phyloP scores from a whole-genome alignment of 148 eudicot genomes.

The Dysphania ambrosioides region DNA sequence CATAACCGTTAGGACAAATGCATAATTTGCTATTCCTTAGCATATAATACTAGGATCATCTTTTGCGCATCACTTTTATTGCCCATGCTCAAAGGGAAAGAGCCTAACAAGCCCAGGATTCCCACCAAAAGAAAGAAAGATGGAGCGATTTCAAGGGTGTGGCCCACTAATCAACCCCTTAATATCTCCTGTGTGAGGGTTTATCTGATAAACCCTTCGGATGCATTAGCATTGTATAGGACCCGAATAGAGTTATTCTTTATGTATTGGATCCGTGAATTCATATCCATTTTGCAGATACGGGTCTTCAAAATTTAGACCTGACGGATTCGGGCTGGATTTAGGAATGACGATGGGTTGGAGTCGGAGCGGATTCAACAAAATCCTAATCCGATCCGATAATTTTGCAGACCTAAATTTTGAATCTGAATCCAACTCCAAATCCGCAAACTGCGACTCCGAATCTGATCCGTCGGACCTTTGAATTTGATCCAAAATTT shows the following conservation, averaged over 20 bases:
- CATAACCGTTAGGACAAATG: constrained; percentile 79
- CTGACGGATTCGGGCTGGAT: too few species aligned
- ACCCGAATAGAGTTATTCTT: constrained; percentile 59
- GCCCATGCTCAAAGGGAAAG: constrained; percentile 59
- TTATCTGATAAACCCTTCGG: constrained; percentile 72
- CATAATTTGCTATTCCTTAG: constrained; percentile 60
- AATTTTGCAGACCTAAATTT: too few species aligned
- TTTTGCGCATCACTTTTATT: constrained; percentile 54
- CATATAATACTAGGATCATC: constrained; percentile 55
- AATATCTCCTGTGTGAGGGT: constrained; percentile 47
- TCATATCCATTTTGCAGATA: too few species aligned
- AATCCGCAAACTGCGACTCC: too few species aligned
- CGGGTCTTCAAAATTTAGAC: too few species aligned
- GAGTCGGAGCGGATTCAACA: too few species aligned
- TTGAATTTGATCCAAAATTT: too few species aligned
- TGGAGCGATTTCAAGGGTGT: constrained; percentile 53
- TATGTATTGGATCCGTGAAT: too few species aligned
- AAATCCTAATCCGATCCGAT: too few species aligned
- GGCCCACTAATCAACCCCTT: constrained; percentile 58
- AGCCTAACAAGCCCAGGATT: constrained; percentile 71
- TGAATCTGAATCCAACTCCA: too few species aligned
- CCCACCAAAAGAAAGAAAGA: constrained; percentile 70
- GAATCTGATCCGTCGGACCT: too few species aligned
- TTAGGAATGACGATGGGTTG: too few species aligned
- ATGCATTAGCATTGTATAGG: constrained; percentile 76